A percentile compares a stretch with the other conserved stretches of the same genome.
Conservation (phyloP, 148 eudicot species). For the Rhododendron mucronatum region DNA sequence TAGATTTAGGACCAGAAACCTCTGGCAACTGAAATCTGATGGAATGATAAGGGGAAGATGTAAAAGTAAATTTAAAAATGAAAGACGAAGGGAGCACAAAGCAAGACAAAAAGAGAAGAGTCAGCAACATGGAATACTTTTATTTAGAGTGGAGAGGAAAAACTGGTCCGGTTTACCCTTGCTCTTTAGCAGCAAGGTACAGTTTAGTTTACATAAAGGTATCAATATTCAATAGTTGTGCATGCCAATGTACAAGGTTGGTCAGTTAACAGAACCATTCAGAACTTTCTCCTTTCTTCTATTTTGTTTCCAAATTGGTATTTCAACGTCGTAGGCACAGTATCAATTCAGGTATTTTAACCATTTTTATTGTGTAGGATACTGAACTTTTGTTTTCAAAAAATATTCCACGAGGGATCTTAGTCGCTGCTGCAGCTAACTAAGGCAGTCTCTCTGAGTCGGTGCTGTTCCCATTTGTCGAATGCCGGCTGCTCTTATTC, state of each 20-base stretch:
- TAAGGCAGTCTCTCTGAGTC: too few species aligned
- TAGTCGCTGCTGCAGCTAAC: too few species aligned
- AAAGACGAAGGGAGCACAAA: background rate
- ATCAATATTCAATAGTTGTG: slow-evolving; percentile 2
- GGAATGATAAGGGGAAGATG: background rate
- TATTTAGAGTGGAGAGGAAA: background rate
- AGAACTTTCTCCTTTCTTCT: background rate
- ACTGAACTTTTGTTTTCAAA: too few species aligned
- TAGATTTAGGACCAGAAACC: background rate
- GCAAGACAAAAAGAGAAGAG: background rate
- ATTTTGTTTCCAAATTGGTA: background rate
- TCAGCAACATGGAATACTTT: background rate
- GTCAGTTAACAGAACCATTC: background rate
- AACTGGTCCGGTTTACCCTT: background rate
- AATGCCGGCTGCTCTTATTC: too few species aligned
- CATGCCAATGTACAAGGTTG: background rate
- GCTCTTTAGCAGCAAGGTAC: background rate
- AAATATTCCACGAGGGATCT: too few species aligned
- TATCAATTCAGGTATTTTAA: background rate
- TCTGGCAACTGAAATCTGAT: background rate
- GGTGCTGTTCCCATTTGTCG: too few species aligned
- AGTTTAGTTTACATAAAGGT: background rate
- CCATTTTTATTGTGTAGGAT: background rate
- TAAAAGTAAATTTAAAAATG: background rate
- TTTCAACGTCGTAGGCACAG: background rate